Evolutionary conservation across 805 yeast species (phyloP).

Genomic region (Candida jianshihensis): DNA sequence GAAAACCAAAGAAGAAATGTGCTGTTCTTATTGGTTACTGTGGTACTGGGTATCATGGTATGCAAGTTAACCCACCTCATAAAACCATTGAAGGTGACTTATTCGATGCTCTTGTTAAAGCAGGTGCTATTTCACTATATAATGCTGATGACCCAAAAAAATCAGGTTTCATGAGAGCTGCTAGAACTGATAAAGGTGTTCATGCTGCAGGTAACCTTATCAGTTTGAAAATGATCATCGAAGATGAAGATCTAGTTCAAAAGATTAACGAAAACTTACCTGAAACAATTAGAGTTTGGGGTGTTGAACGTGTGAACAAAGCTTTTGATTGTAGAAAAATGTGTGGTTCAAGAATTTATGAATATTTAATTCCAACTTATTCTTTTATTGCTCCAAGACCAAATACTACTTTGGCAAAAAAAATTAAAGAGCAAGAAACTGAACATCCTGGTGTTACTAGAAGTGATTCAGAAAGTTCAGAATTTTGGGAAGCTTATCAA

Average conservation of each 20-base stretch:
- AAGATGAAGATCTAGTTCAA: constrained; percentile 59
- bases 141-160: constrained; percentile 86
- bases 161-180: constrained; percentile 80
- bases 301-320: constrained; percentile 79
- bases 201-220: constrained; percentile 96
- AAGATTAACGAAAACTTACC: constrained; percentile 76
- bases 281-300: constrained; percentile 88
- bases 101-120: constrained; percentile 72
- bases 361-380: constrained; percentile 88
- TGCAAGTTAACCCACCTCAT: constrained; percentile 87
- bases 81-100: constrained; percentile 88
- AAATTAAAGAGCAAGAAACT: constrained; percentile 44
- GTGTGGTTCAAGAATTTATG: constrained; percentile 95
- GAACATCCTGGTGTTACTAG: constrained; percentile 54
- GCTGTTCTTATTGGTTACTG: constrained; percentile 91
- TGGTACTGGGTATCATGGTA: constrained; percentile 94
- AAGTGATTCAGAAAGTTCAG: constrained; percentile 59
- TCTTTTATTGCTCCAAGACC: constrained; percentile 90
- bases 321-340: constrained; percentile 90
- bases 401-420: constrained; percentile 52
- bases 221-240: constrained; percentile 75
- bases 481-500: constrained; percentile 60
- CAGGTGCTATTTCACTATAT: constrained; percentile 84
- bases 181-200: constrained; percentile 91
- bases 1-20: constrained; percentile 83